phyloP scores from a whole-genome alignment of 345 rosid genomes.

The Moricandia moricandioides region DNA sequence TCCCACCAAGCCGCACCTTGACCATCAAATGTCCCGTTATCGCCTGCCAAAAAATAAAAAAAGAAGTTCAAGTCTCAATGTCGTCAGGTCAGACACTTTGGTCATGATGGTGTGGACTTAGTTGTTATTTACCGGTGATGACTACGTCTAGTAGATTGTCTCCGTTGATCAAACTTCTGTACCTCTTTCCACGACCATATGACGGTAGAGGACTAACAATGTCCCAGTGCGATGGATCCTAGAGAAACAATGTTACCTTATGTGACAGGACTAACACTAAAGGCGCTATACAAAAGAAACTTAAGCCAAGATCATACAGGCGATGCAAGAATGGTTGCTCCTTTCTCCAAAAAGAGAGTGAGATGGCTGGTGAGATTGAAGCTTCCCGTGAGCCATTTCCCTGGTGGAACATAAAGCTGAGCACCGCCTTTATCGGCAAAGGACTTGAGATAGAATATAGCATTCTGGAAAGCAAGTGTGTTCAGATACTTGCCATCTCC shows the following conservation, averaged over 20 bases:
- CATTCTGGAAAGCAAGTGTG: slow-evolving; percentile 40
- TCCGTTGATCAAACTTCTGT: slow-evolving; percentile 79
- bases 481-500: slow-evolving; percentile 81
- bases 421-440: slow-evolving; percentile 98
- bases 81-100: background rate
- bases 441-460: slow-evolving; percentile 80
- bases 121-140: slow-evolving; percentile 56
- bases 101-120: background rate
- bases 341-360: slow-evolving; percentile 86
- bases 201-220: slow-evolving; percentile 72
- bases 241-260: slow-evolving; percentile 11
- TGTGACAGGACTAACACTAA: background rate
- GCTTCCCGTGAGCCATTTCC: slow-evolving; percentile 91
- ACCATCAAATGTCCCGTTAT: slow-evolving; percentile 92
- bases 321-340: slow-evolving; percentile 84
- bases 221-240: slow-evolving; percentile 86
- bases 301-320: slow-evolving; percentile 49
- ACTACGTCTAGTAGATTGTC: slow-evolving; percentile 69
- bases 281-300: background rate
- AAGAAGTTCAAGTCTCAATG: background rate
- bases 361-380: slow-evolving; percentile 96
- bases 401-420: slow-evolving; percentile 86
- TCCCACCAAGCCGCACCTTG: slow-evolving; percentile 94
- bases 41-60: slow-evolving; percentile 42
- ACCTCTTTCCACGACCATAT: slow-evolving; percentile 77